phyloP scores from a whole-genome alignment of 306 rosid species.

The Biancaea sappan region DNA sequence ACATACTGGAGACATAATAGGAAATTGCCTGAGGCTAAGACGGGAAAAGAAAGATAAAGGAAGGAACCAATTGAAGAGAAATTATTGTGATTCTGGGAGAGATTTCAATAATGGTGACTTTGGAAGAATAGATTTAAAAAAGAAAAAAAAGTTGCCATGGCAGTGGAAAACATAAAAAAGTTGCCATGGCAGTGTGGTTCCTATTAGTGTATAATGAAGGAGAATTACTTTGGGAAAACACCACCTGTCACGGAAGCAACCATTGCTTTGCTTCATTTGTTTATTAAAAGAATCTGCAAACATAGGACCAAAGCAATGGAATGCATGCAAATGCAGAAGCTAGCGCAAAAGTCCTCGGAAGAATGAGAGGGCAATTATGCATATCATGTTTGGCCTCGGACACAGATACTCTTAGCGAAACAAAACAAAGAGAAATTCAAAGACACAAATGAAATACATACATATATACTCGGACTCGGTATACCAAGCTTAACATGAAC shows the following conservation, averaged over 20 bases:
- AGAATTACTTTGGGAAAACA: slow-evolving; percentile 26
- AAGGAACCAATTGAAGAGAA: too few species aligned
- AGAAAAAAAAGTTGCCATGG: background rate
- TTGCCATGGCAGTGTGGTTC: slow-evolving; percentile 11
- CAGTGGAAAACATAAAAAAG: slow-evolving; percentile 9
- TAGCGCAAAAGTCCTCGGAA: slow-evolving; percentile 27
- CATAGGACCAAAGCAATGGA: slow-evolving; percentile 20
- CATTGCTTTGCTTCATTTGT: background rate
- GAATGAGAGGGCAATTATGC: slow-evolving; percentile 38
- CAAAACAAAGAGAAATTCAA: slow-evolving; percentile 7
- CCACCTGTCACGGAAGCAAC: slow-evolving; percentile 37
- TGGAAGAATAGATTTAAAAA: too few species aligned
- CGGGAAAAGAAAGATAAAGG: too few species aligned
- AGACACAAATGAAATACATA: too few species aligned
- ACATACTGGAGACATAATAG: too few species aligned
- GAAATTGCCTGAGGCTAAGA: too few species aligned
- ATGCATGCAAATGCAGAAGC: slow-evolving; percentile 42
- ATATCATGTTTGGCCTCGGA: slow-evolving; percentile 20
- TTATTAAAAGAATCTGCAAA: slow-evolving; percentile 30
- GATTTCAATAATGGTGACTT: background rate
- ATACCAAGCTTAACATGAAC: too few species aligned
- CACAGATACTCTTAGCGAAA: slow-evolving; percentile 26
- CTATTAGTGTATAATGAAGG: slow-evolving; percentile 20
- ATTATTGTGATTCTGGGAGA: too few species aligned
- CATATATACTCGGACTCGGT: too few species aligned